Evolutionary conservation across 1,139 yeast genomes (phyloP), one percentile per base, ranked within the genome.

Genomic region (Pichia inconspicua): DNA sequence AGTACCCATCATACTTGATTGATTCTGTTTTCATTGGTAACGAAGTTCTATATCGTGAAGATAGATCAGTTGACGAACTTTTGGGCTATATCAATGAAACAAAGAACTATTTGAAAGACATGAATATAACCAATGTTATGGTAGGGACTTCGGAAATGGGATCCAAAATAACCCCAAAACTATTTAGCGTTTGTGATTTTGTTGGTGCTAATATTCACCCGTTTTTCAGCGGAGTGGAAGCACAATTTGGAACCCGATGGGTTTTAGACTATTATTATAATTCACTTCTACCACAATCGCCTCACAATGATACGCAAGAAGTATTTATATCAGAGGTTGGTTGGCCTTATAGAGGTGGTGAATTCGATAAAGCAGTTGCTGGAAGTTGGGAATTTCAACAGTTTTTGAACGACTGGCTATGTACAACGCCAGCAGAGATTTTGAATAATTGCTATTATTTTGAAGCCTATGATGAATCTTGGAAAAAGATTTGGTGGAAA

Each of bases 391-490:
- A 74, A 48, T 64, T 74, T 57, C 80, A 79, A 51, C 53, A 49
- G 9, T 80, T 82, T 53, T 54, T 81, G 46, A 63, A 73, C 45
- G 67, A 67, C 25, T 82, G 82, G 78, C 59, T 78, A 3, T 80
- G 87, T 58, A 65, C 68, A 10, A 67, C 74, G 0, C 66, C 48
- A 9, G 47, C 48, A 2, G 36, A 45, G 8, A 40, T 45, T 12
- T 38, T 41, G 6, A 44, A 49, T 30, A 25, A 44, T n/a, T 35
- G 44, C 15, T 68, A 42, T 45, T 82, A 73, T 67, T 80, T 80
- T 59, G 87, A 82, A 58, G 88, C 85, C 0, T 82, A 80, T 63
- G 88, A 83, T 63, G 85, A 80, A 58, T 85, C 86, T 0, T 81
- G 87, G 86, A 82, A 81, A 55, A 63, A 65, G 46, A 62, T 76